A percentile compares a stretch with the other conserved stretches of the same genome.
phyloP scores from a whole-genome alignment of 176 grass and related monocot genomes.

The Aegilops sharonensis region DNA sequence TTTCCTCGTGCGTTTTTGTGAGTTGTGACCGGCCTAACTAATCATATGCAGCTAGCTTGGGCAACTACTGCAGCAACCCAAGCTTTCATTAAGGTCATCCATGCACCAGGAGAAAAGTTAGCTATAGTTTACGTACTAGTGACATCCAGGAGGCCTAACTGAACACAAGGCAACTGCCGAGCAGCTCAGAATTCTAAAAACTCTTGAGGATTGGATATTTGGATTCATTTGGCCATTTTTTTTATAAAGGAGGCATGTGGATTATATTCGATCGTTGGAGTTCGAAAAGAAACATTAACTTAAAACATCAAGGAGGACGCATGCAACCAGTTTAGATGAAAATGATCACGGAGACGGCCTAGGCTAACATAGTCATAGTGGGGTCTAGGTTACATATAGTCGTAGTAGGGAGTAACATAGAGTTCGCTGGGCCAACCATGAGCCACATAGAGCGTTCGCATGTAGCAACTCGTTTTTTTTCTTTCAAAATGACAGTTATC shows the following conservation, averaged over 20 bases:
- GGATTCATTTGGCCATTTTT: not conserved
- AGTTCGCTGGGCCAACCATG: too few relatives aligned
- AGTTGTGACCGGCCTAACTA: not conserved
- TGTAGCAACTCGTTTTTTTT: too few relatives aligned
- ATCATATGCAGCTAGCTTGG: not conserved
- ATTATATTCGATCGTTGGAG: not conserved
- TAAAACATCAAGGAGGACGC: not conserved
- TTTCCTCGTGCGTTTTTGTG: not conserved
- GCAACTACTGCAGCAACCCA: not conserved
- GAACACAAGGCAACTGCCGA: not conserved
- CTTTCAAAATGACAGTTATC: too few relatives aligned
- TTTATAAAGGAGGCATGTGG: not conserved
- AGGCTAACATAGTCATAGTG: too few relatives aligned
- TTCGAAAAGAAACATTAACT: not conserved
- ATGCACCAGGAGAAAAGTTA: not conserved
- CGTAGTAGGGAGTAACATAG: too few relatives aligned
- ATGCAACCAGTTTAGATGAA: not conserved
- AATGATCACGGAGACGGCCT: too few relatives aligned
- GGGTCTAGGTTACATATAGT: too few relatives aligned
- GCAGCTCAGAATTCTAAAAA: not conserved
- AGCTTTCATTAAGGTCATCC: not conserved
- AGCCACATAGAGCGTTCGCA: too few relatives aligned
- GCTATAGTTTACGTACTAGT: conserved; percentile 23
- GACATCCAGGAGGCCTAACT: conserved; percentile 18
- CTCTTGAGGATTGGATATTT: not conserved